phyloP scores from a whole-genome alignment of 257 asterid species.

The Verbascum thapsus region DNA sequence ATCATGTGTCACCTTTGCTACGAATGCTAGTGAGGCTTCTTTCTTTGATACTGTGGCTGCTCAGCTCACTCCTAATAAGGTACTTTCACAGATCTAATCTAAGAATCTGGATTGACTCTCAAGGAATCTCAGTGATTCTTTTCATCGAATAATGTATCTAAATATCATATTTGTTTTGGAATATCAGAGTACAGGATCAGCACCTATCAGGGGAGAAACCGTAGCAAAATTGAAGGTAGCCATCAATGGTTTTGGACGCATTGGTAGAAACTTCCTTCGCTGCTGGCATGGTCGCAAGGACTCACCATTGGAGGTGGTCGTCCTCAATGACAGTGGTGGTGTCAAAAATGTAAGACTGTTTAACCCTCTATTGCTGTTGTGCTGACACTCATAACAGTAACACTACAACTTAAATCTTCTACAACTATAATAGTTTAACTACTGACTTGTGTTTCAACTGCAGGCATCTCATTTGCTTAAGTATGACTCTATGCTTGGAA shows the following conservation, averaged over 20 bases:
- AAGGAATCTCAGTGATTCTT: too few relatives aligned
- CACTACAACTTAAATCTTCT: too few relatives aligned
- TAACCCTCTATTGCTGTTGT: too few relatives aligned
- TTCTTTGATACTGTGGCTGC: conserved; percentile 68
- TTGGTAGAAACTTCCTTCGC: conserved; percentile 93
- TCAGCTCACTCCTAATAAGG: conserved; percentile 70
- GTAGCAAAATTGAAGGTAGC: conserved; percentile 92
- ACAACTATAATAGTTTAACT: background rate
- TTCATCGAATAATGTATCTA: background rate
- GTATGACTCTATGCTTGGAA: conserved; percentile 91
- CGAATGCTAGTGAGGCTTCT: conserved; percentile 51
- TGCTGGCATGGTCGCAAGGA: conserved; percentile 97
- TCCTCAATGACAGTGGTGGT: conserved; percentile 91
- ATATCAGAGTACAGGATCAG: conserved; percentile 59
- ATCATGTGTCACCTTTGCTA: conserved; percentile 56
- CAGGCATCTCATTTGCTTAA: conserved; percentile 94
- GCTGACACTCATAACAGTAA: too few relatives aligned
- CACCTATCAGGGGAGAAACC: conserved; percentile 65
- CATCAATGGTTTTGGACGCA: conserved; percentile 88
- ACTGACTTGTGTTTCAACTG: conserved; percentile 8
- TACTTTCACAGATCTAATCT: too few relatives aligned
- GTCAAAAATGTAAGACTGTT: conserved; percentile 70
- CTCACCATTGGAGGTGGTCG: conserved; percentile 87
- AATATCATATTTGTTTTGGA: background rate
- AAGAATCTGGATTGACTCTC: too few relatives aligned